Base-by-base conservation (phyloP, 768 basidiomycete genomes). In the Trametes elegans region DNA sequence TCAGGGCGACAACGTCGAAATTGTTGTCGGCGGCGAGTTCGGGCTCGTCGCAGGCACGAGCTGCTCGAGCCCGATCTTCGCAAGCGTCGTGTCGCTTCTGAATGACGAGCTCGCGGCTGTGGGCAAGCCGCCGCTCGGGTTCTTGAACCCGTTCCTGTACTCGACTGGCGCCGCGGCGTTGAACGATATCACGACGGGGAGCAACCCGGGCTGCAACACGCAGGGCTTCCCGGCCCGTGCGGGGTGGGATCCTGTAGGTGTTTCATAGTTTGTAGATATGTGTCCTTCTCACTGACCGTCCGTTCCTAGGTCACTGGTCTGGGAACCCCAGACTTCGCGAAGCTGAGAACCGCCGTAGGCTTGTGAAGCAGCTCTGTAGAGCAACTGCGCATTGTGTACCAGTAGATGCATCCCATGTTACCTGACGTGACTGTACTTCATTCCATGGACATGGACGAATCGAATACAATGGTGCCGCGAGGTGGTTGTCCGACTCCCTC, bases 251-350 rank as follows among this genome's bases (percentile, higher is more conserved):
- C 68, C 70, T 11, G 70, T 68, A 49, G 35, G 66, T 45, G n/a
- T n/a, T n/a, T n/a, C n/a, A n/a, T n/a, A n/a, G n/a, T 18, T 18
- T 31, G 3, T 16, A 5, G 40, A 31, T 14, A n/a, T 16, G 18
- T 19, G 4, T 27, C 45, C 7, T 34, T 41, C 7, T 7, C 24
- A 36, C 26, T 49, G 40, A 57, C 43, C 14, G 28, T 9, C 9
- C n/a, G 11, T 10, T 19, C 6, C 21, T 27, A 80, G 79, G 75
- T 84, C 47, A 85, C 83, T 34, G 83, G 83, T 11, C 69, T 83
- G 23, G 84, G 84, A 1, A 84, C 82, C 3, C 83, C 83, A 13
- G 76, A 85, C 62, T 86, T 84, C 65, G 61, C 71, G 11, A 58
- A 63, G 49, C 41, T 72, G 49, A 62, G 64, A 26, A 38, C 47